Conservation (phyloP, 2,329 filamentous ascomycete genomes). For the Coniochaeta sp. region DNA sequence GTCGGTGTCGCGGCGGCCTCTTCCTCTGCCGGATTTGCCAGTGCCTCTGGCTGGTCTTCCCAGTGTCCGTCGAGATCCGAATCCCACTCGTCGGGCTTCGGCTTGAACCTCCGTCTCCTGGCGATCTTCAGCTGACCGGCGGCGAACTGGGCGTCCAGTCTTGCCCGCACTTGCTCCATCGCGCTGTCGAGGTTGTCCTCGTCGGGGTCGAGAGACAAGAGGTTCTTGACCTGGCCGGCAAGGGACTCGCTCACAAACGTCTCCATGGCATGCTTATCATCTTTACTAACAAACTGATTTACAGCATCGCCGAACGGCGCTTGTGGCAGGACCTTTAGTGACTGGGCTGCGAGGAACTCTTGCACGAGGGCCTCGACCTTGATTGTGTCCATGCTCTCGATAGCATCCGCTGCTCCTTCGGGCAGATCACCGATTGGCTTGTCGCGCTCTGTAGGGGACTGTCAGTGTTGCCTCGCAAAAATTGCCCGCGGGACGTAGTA, state of each 20-base stretch:
- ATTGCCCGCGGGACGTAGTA: constrained; percentile 5
- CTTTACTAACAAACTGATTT: constrained; percentile 86
- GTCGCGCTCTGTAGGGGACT: constrained; percentile 10
- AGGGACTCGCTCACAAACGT: constrained; percentile 69
- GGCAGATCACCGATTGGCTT: constrained; percentile 45
- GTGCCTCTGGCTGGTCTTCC: constrained; percentile 69
- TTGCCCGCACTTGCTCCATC: constrained; percentile 65
- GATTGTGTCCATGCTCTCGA: constrained; percentile 63
- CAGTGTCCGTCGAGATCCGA: constrained; percentile 82
- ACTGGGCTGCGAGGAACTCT: constrained; percentile 81
- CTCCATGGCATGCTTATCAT: constrained; percentile 89
- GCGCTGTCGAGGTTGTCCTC: constrained; percentile 64
- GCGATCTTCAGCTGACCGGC: constrained; percentile 52
- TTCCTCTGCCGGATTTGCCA: constrained; percentile 38
- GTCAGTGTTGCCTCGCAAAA: background rate
- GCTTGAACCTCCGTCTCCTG: constrained; percentile 49
- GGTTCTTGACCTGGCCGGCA: constrained; percentile 60
- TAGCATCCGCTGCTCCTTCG: constrained; percentile 55
- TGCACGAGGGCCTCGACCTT: constrained; percentile 85
- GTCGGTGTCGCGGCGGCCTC: constrained; percentile 18
- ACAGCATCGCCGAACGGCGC: constrained; percentile 92
- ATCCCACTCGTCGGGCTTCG: constrained; percentile 77
- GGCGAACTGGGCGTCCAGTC: constrained; percentile 64
- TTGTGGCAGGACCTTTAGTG: constrained; percentile 85
- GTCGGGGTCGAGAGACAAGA: constrained; percentile 60